A percentile compares a stretch with the other conserved stretches of the same genome.
Evolutionary conservation across 495 filamentous ascomycete species (phyloP).

Genomic region (Friedmanniomyces simplex): DNA sequence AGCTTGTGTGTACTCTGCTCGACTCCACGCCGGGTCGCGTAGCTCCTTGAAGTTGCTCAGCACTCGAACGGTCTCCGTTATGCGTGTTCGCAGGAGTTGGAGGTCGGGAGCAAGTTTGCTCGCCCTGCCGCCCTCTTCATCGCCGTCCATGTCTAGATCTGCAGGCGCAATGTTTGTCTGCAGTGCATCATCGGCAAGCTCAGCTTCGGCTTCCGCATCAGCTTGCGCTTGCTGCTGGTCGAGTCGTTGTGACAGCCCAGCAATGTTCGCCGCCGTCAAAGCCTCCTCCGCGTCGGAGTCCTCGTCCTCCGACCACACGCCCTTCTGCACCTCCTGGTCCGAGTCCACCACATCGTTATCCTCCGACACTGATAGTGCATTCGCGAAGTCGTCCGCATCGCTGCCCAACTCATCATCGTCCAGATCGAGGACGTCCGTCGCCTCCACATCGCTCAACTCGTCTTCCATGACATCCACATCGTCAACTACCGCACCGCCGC

Average conservation of each 20-base stretch:
- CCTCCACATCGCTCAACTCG: conserved; percentile 34
- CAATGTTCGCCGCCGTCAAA: conserved; percentile 93
- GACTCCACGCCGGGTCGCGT: conserved; percentile 62
- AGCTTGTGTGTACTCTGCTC: conserved; percentile 77
- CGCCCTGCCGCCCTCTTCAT: conserved; percentile 41
- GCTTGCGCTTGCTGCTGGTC: conserved; percentile 60
- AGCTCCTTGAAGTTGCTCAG: conserved; percentile 77
- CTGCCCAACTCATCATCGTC: conserved; percentile 34
- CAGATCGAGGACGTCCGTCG: conserved; percentile 40
- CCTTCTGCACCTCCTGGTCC: conserved; percentile 32
- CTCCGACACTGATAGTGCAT: conserved; percentile 49
- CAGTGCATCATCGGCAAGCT: conserved; percentile 76
- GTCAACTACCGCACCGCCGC: conserved; percentile 20
- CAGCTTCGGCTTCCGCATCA: conserved; percentile 65
- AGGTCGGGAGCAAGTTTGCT: conserved; percentile 69
- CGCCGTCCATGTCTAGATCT: conserved; percentile 51
- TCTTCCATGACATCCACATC: conserved; percentile 34
- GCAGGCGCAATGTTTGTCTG: conserved; percentile 91
- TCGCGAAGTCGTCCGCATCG: conserved; percentile 35
- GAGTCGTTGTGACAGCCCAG: conserved; percentile 71
- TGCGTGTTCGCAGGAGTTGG: conserved; percentile 77
- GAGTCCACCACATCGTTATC: conserved; percentile 43
- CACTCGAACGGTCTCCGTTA: conserved; percentile 87
- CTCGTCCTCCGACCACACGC: conserved; percentile 89
- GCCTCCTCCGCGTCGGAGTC: conserved; percentile 80